phyloP scores from a whole-genome alignment of 2,329 filamentous ascomycete genomes.

The Hypomyces perniciosus region DNA sequence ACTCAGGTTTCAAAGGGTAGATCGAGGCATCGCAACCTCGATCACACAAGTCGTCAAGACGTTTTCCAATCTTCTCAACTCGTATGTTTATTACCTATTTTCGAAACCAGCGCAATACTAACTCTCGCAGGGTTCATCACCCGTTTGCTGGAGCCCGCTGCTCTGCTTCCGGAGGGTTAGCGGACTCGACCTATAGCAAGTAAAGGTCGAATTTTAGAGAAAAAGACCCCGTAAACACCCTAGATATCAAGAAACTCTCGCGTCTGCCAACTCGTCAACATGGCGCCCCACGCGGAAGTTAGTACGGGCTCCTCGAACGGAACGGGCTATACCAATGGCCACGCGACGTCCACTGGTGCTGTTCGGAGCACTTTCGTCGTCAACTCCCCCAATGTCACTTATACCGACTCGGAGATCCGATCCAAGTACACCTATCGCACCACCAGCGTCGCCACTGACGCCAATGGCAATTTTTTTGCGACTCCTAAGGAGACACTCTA shows the following conservation, averaged over 20 bases:
- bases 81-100: constrained; percentile 53
- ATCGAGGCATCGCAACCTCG: constrained; percentile 49
- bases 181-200: constrained; percentile 55
- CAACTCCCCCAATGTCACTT: constrained; percentile 85
- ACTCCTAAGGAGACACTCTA: constrained; percentile 84
- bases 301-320: constrained; percentile 53
- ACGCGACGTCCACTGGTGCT: constrained; percentile 41
- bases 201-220: constrained; percentile 40
- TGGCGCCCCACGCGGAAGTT: constrained; percentile 86
- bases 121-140: constrained; percentile 69
- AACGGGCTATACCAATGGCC: constrained; percentile 45
- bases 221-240: constrained; percentile 23
- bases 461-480: constrained; percentile 72
- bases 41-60: constrained; percentile 71
- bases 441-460: constrained; percentile 68
- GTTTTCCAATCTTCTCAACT: constrained; percentile 98
- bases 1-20: constrained; percentile 20
- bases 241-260: constrained; percentile 16
- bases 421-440: constrained; percentile 97
- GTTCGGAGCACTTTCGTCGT: constrained; percentile 71
- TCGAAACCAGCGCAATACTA: constrained; percentile 17
- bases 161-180: constrained; percentile 80
- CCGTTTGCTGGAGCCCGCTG: constrained; percentile 95
- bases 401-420: constrained; percentile 81
- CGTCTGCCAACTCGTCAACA: constrained; percentile 41